Evolutionary conservation across 2,329 filamentous ascomycete species (phyloP), one percentile per base, ranked within the genome.

Genomic region (Botrytis cinerea): DNA sequence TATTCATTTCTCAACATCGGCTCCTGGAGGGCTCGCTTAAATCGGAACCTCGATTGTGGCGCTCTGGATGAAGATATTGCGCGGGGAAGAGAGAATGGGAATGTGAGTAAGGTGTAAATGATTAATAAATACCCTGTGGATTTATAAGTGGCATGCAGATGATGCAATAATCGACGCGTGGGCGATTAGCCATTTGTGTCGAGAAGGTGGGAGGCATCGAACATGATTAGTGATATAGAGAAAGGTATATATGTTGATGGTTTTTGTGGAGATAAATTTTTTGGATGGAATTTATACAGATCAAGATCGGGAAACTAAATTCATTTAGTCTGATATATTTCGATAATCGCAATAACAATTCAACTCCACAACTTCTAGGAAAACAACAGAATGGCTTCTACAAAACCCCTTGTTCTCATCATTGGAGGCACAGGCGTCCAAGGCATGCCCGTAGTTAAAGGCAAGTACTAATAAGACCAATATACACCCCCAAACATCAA

Each of bases 341-440:
- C 4, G 32, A 32, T 4, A 57, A 16, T 28, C 18, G 4, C 9
- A 25, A 57, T 8, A 10, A 38, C 14, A 54, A 25, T 40, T 32
- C 22, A 8, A 43, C 43, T 54, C 22, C 6, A 64, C 18, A 32
- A 10, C 32, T 54, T 7, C 10, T 18, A 32, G 3, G 16, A 18
- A 10, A 28, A 25, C 38, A 62, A 46, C 38, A 60, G 35, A 51
- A 74, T 72, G 70, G 4, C 70, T 20, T 72, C 61, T 25, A 38
- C 80, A 83, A 57, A 83, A 83, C 59, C 90, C 86, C 79, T 85
- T 84, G 57, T 93, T 91, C 80, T 84, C 82, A 66, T 82, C 48
- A 81, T 83, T 46, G 82, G 82, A 20, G 82, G 82, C 18, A 83
- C 82, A 2, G 82, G 82, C 8, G 82, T 82, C 64, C 82, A 83